Evolutionary conservation across 2,329 filamentous ascomycete species (phyloP), one percentile per base, ranked within the genome.

Genomic region (Arthroderma sp.): DNA sequence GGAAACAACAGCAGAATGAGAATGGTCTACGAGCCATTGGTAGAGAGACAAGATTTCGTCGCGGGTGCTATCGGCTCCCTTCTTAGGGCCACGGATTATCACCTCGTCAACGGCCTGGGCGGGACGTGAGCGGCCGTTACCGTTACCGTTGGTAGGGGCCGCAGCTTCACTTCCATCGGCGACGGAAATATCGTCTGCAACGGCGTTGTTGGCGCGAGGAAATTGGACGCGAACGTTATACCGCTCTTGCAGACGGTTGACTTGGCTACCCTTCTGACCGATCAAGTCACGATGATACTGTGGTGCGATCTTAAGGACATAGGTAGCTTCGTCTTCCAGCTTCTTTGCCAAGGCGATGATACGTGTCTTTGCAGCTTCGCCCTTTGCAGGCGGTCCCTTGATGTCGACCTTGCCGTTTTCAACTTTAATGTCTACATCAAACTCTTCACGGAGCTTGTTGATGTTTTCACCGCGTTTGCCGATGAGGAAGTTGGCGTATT

Each of bases 181-280:
- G 61, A 81, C 80, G 13, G 83, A 81, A 59, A 84, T 80, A 58
- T 94, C 89, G 59, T 93, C 87, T 59, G 81, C 78, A 55, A 56
- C 38, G 43, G 62, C 71, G 28, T 51, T 51, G 43, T 71, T 74
- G 53, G 79, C 76, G 68, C 90, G 88, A 41, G 93, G 93, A 78
- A 98, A 98, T 75, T 96, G 91, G 65, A 98, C 93, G 61, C 91
- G 84, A 43, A 98, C 93, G 68, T 87, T 86, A 78, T 98, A 96
- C 51, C 91, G 86, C 57, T 85, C 88, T 73, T 98, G 91, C 23
- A 98, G 81, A 63, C 88, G 86, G 74, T 93, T 93, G 67, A 98
- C 91, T 69, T 94, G 88, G 67, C 79, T 82, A 59, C 93, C 93
- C 66, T 88, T 85, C 19, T 88, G 81, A 53, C 93, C 93, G 65